Evolutionary conservation across 306 rosid species (phyloP), one percentile per base, ranked within the genome.

Genomic region (Mimosa pudica): DNA sequence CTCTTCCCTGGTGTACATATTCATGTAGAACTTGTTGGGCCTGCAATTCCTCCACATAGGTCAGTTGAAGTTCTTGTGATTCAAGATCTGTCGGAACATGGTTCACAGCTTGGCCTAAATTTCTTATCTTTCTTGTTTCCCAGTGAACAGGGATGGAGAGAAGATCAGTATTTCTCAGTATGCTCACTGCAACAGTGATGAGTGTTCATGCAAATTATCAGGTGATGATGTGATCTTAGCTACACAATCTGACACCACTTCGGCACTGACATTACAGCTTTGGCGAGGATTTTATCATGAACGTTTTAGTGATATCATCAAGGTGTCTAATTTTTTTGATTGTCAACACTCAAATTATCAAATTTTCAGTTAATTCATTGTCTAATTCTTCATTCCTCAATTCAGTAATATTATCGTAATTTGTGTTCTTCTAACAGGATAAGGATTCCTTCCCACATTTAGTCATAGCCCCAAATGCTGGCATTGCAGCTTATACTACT

Each of bases 381-480:
- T 10, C 67, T 61, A 38, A 32, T 62, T 62, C 42, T 10, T 62
- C 68, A 62, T 62, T 62, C 42, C 12, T 62, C 41, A 62, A 32
- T 62, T 62, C n/a, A 62, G 42, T 17, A 5, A 11, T 62, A 32
- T 30, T 11, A 16, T 32, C n/a, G 11, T 32, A 32, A 72, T 41
- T 60, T 65, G 46, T 70, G 13, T 80, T 51, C 8, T 57, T 10
- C 70, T 70, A 45, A 35, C 88, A 91, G 99, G 87, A 85, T 82
- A 82, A 90, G 97, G 86, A 85, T 82, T 83, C 85, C 74, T 83
- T 46, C 75, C 98, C 98, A 55, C 86, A 90, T 83, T 51, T 95
- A 48, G 81, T 91, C 74, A 68, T 95, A 80, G 98, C 98, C 80
- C 97, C 97, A 75, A 93, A 95, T 89, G 89, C 97, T 47, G 99